phyloP scores from a whole-genome alignment of 176 grass and related monocot genomes.

The Elaeis guineensis region DNA sequence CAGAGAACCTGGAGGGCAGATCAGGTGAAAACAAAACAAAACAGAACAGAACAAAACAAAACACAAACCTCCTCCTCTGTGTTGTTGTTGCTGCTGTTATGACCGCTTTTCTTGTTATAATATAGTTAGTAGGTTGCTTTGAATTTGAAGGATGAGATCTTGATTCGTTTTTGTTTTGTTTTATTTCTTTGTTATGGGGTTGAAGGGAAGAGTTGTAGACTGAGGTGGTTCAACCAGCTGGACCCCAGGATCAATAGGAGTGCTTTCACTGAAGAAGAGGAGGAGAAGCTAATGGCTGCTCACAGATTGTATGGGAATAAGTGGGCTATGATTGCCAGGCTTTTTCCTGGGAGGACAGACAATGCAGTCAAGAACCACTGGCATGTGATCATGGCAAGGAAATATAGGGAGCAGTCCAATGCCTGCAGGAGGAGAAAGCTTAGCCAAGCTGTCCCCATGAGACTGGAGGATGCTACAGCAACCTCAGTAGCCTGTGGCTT shows the following conservation, averaged over 20 bases:
- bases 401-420: constrained; percentile 48
- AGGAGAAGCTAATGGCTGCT: constrained; percentile 63
- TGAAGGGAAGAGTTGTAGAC: constrained; percentile 76
- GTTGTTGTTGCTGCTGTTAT: too few relatives aligned
- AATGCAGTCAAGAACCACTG: constrained; percentile 98
- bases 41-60: too few relatives aligned
- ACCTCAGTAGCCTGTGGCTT: background rate
- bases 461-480: background rate
- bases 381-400: constrained; percentile 85
- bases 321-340: constrained; percentile 73
- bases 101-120: too few relatives aligned
- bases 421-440: constrained; percentile 58
- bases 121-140: too few relatives aligned
- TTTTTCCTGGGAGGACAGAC: constrained; percentile 85
- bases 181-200: background rate
- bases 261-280: constrained; percentile 64
- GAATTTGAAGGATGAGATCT: too few relatives aligned
- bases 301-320: constrained; percentile 85
- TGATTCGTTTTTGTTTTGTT: too few relatives aligned
- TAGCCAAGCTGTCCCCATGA: background rate
- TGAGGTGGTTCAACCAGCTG: constrained; percentile 94
- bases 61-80: too few relatives aligned
- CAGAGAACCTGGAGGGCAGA: too few relatives aligned
- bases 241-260: constrained; percentile 76
- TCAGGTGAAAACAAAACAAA: too few relatives aligned